A percentile compares a stretch with the other conserved stretches of the same genome.
phyloP scores from a whole-genome alignment of 129 eudicot species.

The Glebionis coronaria region DNA sequence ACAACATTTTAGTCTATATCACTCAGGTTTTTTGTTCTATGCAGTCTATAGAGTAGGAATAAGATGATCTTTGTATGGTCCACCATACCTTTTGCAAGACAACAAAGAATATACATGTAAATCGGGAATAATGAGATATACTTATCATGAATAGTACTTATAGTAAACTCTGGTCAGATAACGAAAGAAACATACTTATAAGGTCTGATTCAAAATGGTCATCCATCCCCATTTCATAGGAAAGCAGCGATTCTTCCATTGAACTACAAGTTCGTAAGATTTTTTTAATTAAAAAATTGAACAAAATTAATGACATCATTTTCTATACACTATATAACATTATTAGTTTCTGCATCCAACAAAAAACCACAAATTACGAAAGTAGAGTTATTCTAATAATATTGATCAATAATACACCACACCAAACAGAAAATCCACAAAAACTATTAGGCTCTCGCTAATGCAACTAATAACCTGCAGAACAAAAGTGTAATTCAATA shows the following conservation, averaged over 20 bases:
- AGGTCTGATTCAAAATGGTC: conserved; percentile 27
- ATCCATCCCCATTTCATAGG: conserved; percentile 42
- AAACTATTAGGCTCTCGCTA: conserved; percentile 39
- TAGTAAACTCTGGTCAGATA: conserved; percentile 12
- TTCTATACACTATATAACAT: neutral
- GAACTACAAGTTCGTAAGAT: conserved; percentile 37
- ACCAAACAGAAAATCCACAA: conserved; percentile 57
- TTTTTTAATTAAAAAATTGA: conserved; percentile 1
- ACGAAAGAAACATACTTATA: conserved; percentile 42
- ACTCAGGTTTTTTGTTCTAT: conserved; percentile 5
- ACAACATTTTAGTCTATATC: neutral
- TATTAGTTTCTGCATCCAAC: too few relatives aligned
- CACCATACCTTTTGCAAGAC: conserved; percentile 60
- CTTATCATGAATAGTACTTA: conserved; percentile 1
- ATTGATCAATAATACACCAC: conserved; percentile 44
- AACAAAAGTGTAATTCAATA: neutral
- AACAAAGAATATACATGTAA: conserved; percentile 19
- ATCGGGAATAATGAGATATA: neutral
- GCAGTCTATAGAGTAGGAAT: conserved; percentile 14
- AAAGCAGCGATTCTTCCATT: conserved; percentile 57
- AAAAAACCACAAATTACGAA: neutral
- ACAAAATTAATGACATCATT: neutral
- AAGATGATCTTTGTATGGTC: conserved; percentile 43
- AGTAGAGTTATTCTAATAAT: conserved; percentile 32
- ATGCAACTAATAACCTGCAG: conserved; percentile 60